Evolutionary conservation across 1,284 basidiomycete genomes (phyloP).

Genomic region (Cryptococcus sp.): DNA sequence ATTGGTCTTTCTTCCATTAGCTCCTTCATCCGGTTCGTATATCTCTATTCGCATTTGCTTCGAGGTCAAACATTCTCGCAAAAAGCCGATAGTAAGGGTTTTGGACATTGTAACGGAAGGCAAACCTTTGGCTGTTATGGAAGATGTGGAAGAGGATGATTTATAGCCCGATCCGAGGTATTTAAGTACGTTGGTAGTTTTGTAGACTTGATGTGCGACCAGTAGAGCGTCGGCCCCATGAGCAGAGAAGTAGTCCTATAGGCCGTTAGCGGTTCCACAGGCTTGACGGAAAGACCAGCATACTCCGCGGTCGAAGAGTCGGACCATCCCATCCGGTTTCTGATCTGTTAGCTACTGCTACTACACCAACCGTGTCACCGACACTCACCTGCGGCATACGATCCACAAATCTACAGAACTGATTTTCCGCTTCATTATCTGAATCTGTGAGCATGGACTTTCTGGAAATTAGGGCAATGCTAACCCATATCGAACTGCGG

Average conservation of each 20-base stretch:
- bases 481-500: slow-evolving; percentile 44
- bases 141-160: slow-evolving; percentile 14
- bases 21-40: slow-evolving; percentile 68
- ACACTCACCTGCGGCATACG: slow-evolving; percentile 53
- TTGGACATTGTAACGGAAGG: slow-evolving; percentile 74
- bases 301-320: slow-evolving; percentile 70
- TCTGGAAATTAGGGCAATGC: slow-evolving; percentile 7
- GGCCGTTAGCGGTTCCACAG: slow-evolving; percentile 2
- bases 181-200: slow-evolving; percentile 56
- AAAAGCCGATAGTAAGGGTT: slow-evolving; percentile 75
- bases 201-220: slow-evolving; percentile 76
- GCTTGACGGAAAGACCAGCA: slow-evolving; percentile 8
- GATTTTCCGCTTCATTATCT: slow-evolving; percentile 63
- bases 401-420: slow-evolving; percentile 69
- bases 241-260: slow-evolving; percentile 75
- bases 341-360: slow-evolving; percentile 10
- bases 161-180: slow-evolving; percentile 64
- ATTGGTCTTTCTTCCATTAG: slow-evolving; percentile 61
- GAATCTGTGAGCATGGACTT: neutral
- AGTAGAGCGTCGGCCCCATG: slow-evolving; percentile 86
- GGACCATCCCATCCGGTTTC: slow-evolving; percentile 57
- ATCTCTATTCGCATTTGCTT: slow-evolving; percentile 95
- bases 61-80: slow-evolving; percentile 84
- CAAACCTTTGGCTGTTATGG: slow-evolving; percentile 50
- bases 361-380: neutral